These are phyloP conservation scores for Trifolium fragiferum DNA, from an alignment of 306 rosid species.

Conservation along the genomic window DNA sequence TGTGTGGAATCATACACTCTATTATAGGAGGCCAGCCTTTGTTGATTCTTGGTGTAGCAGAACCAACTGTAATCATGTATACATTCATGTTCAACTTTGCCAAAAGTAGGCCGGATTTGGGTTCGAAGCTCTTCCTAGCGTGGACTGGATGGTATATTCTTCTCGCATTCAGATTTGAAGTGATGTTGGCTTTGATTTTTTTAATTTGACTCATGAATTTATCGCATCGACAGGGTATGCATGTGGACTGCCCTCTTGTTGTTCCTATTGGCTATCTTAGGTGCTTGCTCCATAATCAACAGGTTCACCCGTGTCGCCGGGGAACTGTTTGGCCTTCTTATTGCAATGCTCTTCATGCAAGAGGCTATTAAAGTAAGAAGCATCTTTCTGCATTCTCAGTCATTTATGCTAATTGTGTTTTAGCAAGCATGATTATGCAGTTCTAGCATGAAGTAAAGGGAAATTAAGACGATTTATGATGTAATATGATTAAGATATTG, in stretches of 20 bases:
- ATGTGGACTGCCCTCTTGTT: constrained; percentile 75
- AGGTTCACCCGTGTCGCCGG: constrained; percentile 84
- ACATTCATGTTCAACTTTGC: constrained; percentile 85
- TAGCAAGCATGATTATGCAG: constrained; percentile 18
- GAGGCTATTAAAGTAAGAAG: constrained; percentile 72
- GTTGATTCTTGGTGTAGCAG: constrained; percentile 86
- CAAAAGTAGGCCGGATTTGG: constrained; percentile 73
- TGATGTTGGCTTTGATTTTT: neutral
- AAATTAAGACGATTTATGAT: constrained; percentile 14
- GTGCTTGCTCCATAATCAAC: constrained; percentile 83
- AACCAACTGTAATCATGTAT: constrained; percentile 88
- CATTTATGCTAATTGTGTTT: constrained; percentile 6
- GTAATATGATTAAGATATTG: constrained; percentile 10
- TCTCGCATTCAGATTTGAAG: constrained; percentile 22
- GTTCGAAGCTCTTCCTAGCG: constrained; percentile 77
- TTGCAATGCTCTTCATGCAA: constrained; percentile 87
- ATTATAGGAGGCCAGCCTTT: constrained; percentile 83
- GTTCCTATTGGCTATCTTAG: constrained; percentile 74
- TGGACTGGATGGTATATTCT: constrained; percentile 79
- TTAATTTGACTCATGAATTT: constrained; percentile 22
- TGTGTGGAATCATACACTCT: constrained; percentile 85
- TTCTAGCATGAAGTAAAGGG: constrained; percentile 12
- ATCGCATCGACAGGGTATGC: constrained; percentile 65
- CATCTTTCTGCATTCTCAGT: constrained; percentile 22
- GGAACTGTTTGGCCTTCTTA: constrained; percentile 86